Conservation (phyloP, 139 green algal genomes). For the Tetraselmis chui region DNA sequence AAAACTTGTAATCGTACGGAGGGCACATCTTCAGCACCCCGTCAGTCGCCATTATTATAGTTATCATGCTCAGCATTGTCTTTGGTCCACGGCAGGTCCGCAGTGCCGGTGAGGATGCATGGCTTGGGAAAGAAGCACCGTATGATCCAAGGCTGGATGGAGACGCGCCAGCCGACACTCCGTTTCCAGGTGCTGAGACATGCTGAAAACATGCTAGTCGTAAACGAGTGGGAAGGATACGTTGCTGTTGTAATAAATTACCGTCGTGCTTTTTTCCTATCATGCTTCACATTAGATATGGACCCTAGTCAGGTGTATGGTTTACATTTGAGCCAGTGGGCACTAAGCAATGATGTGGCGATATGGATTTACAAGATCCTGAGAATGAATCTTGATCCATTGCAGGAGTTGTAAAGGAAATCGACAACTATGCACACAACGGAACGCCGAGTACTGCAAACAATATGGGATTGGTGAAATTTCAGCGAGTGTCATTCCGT, state of each 20-base stretch:
- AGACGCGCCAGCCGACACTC: constrained; percentile 1
- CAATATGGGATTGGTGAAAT: background rate
- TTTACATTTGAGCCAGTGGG: background rate
- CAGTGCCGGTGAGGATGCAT: constrained; percentile 54
- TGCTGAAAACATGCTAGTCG: background rate
- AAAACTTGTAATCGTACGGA: background rate
- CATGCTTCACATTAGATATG: background rate
- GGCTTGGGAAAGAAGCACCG: constrained; percentile 41
- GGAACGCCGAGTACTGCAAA: background rate
- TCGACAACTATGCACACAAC: no score
- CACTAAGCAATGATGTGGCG: background rate
- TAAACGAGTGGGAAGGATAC: constrained; percentile 7
- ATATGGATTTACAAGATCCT: background rate
- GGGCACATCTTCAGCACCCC: background rate
- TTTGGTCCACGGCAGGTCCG: constrained; percentile 35
- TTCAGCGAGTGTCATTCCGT: constrained; percentile 33
- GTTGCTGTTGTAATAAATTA: background rate
- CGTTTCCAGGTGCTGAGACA: background rate
- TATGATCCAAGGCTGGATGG: constrained; percentile 39
- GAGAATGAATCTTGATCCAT: background rate
- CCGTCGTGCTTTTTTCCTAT: background rate
- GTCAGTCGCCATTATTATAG: background rate
- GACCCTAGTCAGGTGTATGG: background rate
- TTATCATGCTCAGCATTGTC: background rate
- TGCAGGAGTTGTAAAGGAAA: no score